Percentiles rank a stretch among this genome's conserved stretches.
Evolutionary conservation across 1,139 yeast genomes (phyloP).

Genomic region (Cylindricascospora bacillispora): DNA sequence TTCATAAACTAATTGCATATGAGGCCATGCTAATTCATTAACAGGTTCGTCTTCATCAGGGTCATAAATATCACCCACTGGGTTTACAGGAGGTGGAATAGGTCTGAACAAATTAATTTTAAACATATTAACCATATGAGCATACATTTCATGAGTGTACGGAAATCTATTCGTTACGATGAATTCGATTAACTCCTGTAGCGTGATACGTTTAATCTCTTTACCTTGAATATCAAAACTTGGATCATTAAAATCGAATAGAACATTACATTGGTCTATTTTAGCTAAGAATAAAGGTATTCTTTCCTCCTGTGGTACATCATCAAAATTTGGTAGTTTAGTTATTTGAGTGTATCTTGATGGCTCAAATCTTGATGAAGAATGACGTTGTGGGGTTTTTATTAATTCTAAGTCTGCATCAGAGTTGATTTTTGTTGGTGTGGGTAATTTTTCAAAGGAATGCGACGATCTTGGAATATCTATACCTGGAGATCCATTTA

Average conservation of each 20-base stretch:
- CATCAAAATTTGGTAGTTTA: slow-evolving; percentile 79
- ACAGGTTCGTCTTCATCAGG: slow-evolving; percentile 99
- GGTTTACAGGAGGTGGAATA: slow-evolving; percentile 96
- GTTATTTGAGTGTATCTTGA: slow-evolving; percentile 63
- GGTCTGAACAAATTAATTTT: slow-evolving; percentile 83
- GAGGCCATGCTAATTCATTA: slow-evolving; percentile 96
- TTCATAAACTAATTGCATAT: slow-evolving; percentile 93
- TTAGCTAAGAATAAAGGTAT: slow-evolving; percentile 72
- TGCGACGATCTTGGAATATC: slow-evolving; percentile 34
- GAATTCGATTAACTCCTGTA: slow-evolving; percentile 82
- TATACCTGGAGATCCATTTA: slow-evolving; percentile 20
- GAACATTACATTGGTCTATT: slow-evolving; percentile 85
- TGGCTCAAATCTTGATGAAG: slow-evolving; percentile 86
- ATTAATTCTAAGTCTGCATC: slow-evolving; percentile 44
- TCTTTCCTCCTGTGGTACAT: slow-evolving; percentile 78
- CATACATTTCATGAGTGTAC: slow-evolving; percentile 84
- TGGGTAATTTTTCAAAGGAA: slow-evolving; percentile 33
- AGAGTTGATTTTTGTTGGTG: slow-evolving; percentile 31
- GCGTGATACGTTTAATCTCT: slow-evolving; percentile 74
- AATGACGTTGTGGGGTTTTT: slow-evolving; percentile 80
- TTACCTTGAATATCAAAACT: slow-evolving; percentile 86
- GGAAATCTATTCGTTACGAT: slow-evolving; percentile 71
- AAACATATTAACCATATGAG: slow-evolving; percentile 82
- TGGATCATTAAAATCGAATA: slow-evolving; percentile 91
- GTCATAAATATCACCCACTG: slow-evolving; percentile 88